These are phyloP conservation scores for Vanilla planifolia DNA, from an alignment of 106 monocot genomes.

Conservation along the genomic window DNA sequence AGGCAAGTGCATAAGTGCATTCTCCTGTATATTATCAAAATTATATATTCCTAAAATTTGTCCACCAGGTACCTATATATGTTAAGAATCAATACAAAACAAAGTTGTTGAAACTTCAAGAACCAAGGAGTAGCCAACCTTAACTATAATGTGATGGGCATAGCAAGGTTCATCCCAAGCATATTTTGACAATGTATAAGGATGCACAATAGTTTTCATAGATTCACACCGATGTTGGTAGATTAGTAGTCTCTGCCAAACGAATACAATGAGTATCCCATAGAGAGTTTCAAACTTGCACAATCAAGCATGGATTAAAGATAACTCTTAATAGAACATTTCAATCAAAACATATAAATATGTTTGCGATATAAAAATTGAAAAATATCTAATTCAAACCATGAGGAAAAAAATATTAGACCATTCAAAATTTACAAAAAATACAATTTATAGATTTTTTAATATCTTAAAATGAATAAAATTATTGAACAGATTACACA, in stretches of 20 bases:
- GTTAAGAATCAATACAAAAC: constrained; percentile 12
- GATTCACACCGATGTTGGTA: constrained; percentile 91
- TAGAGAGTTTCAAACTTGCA: background rate
- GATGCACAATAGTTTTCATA: constrained; percentile 74
- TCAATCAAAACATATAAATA: too few species aligned
- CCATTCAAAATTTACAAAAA: too few species aligned
- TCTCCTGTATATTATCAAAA: constrained; percentile 70
- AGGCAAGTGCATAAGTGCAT: constrained; percentile 48
- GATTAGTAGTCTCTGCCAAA: constrained; percentile 65
- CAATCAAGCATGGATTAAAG: background rate
- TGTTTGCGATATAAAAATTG: too few species aligned
- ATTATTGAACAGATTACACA: too few species aligned
- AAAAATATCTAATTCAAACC: too few species aligned
- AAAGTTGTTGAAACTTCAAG: background rate
- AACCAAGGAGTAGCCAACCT: constrained; percentile 30
- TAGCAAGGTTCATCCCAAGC: constrained; percentile 98
- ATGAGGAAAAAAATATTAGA: too few species aligned
- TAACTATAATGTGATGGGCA: constrained; percentile 86
- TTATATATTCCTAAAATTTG: constrained; percentile 68
- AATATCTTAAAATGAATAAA: too few species aligned
- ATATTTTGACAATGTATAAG: constrained; percentile 79
- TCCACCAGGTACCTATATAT: constrained; percentile 75
- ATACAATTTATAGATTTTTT: too few species aligned
- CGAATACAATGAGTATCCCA: background rate
- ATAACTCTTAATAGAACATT: background rate